These are phyloP conservation scores for Coccomyxa sp. DNA, from an alignment of 139 green algal species.

Conservation along the genomic window DNA sequence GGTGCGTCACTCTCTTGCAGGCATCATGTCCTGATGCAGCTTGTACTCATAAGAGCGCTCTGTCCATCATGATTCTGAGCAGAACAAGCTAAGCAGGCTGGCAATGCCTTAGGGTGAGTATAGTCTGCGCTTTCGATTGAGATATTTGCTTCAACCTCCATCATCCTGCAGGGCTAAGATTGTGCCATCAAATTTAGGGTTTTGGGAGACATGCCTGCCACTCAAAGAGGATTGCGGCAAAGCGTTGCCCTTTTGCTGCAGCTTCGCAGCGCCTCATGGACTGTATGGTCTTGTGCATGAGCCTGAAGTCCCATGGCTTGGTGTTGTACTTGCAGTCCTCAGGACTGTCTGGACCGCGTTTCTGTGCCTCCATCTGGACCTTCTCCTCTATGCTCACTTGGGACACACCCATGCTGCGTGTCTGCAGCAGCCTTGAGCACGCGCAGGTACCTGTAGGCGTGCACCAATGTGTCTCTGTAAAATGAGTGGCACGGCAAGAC, in stretches of 20 bases:
- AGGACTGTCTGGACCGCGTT: background rate
- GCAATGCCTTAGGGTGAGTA: too few relatives aligned
- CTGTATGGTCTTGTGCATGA: background rate
- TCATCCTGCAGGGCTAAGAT: background rate
- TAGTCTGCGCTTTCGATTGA: too few relatives aligned
- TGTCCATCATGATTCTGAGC: too few relatives aligned
- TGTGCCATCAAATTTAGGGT: background rate
- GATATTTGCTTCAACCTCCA: too few relatives aligned
- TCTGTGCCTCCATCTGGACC: background rate
- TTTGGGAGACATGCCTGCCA: background rate
- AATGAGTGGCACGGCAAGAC: too few relatives aligned
- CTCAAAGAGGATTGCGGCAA: background rate
- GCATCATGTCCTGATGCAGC: too few relatives aligned
- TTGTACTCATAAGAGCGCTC: too few relatives aligned
- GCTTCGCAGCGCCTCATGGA: background rate
- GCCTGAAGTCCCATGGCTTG: background rate
- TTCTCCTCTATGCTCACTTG: background rate
- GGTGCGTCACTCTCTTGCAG: too few relatives aligned
- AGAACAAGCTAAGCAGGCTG: background rate
- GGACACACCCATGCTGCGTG: background rate
- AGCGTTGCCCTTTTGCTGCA: too few relatives aligned
- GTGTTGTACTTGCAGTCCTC: background rate
- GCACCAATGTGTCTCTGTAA: too few relatives aligned
- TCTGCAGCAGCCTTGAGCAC: background rate
- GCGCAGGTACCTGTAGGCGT: background rate